Evolutionary conservation across 2,329 filamentous ascomycete genomes (phyloP).

Genomic region (Botrytis sinoallii): DNA sequence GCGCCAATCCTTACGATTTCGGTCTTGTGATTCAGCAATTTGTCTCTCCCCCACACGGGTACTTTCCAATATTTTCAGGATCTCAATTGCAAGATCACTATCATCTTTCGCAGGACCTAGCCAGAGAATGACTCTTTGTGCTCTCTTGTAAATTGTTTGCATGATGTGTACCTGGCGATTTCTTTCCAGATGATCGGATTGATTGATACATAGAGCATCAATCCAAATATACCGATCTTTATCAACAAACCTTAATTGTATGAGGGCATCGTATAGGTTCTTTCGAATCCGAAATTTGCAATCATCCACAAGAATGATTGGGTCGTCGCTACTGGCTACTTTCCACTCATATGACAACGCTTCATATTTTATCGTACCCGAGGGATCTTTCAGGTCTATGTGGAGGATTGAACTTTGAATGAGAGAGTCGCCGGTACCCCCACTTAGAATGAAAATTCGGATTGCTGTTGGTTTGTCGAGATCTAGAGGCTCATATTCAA

Average conservation of each 20-base stretch:
- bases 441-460: not conserved
- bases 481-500: not conserved
- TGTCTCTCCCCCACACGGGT: not conserved
- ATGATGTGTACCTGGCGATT: not conserved
- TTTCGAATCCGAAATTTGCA: not conserved
- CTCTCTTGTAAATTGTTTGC: not conserved
- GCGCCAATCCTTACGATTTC: not conserved
- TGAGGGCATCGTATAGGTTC: not conserved
- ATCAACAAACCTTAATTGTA: not conserved
- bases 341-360: not conserved
- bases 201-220: not conserved
- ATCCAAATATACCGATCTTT: not conserved
- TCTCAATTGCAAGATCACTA: not conserved
- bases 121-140: not conserved
- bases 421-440: not conserved
- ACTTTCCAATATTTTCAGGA: not conserved
- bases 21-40: not conserved
- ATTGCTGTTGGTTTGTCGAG: not conserved
- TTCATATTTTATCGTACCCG: not conserved
- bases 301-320: not conserved
- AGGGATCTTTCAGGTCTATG: not conserved
- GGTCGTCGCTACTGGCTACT: not conserved
- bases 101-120: not conserved
- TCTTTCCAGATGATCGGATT: not conserved
- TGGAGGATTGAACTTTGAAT: not conserved